Percentiles rank a stretch among this genome's conserved stretches.
These are phyloP conservation scores for Penicillium sp. DNA, from an alignment of 2,329 filamentous ascomycete species.

Conservation along the genomic window DNA sequence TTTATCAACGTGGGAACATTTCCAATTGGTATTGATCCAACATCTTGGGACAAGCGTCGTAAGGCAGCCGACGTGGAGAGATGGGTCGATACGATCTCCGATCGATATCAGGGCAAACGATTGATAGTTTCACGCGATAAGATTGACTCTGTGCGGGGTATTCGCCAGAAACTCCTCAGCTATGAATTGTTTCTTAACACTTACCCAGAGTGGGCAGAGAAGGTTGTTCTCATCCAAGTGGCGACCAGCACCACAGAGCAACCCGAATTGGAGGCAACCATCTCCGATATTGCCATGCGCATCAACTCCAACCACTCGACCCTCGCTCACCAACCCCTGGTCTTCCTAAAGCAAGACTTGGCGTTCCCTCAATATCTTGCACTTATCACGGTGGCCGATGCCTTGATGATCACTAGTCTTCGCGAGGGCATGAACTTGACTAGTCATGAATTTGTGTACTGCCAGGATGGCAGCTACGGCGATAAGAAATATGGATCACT, in stretches of 20 bases:
- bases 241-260: slow-evolving; percentile 89
- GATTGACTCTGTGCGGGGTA: slow-evolving; percentile 88
- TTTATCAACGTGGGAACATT: slow-evolving; percentile 87
- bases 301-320: slow-evolving; percentile 93
- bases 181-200: slow-evolving; percentile 94
- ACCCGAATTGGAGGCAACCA: slow-evolving; percentile 80
- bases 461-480: slow-evolving; percentile 78
- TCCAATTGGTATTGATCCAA: slow-evolving; percentile 89
- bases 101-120: slow-evolving; percentile 84
- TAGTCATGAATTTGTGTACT: slow-evolving; percentile 90
- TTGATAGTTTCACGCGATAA: slow-evolving; percentile 94
- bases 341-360: slow-evolving; percentile 94
- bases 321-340: slow-evolving; percentile 86
- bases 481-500: slow-evolving; percentile 84
- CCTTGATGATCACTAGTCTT: slow-evolving; percentile 90
- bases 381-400: slow-evolving; percentile 84
- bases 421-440: slow-evolving; percentile 98
- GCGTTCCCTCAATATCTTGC: slow-evolving; percentile 93
- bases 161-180: slow-evolving; percentile 88
- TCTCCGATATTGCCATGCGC: slow-evolving; percentile 91
- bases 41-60: slow-evolving; percentile 72
- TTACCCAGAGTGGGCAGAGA: slow-evolving; percentile 86
- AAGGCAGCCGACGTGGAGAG: slow-evolving; percentile 72
- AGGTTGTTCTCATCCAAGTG: slow-evolving; percentile 89
- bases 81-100: slow-evolving; percentile 79